Percentiles rank a stretch among this genome's conserved stretches.
These are phyloP conservation scores for Pulveroboletus sp. DNA, from an alignment of 768 basidiomycete genomes.

Conservation along the genomic window DNA sequence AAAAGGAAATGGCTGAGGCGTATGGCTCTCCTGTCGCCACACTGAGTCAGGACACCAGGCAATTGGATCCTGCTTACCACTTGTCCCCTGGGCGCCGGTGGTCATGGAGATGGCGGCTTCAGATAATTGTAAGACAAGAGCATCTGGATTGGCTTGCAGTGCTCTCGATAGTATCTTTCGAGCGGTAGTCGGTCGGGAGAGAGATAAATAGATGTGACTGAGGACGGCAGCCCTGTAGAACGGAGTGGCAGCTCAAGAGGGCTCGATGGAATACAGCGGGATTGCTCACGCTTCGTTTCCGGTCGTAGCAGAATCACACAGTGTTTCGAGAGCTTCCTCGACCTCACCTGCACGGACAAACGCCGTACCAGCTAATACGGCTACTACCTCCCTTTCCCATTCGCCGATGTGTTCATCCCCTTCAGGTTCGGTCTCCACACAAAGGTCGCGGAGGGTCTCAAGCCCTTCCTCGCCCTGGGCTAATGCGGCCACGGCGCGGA, in stretches of 20 bases:
- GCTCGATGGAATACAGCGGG: background rate
- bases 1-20: slow-evolving; percentile 52
- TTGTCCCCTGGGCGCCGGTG: slow-evolving; percentile 67
- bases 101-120: slow-evolving; percentile 78
- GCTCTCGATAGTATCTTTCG: slow-evolving; percentile 81
- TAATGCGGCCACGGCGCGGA: slow-evolving; percentile 68
- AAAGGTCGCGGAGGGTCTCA: slow-evolving; percentile 80
- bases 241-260: background rate
- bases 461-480: slow-evolving; percentile 61
- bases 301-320: slow-evolving; percentile 63
- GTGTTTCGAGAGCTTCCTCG: slow-evolving; percentile 89
- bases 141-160: slow-evolving; percentile 84
- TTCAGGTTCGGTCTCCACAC: slow-evolving; percentile 81
- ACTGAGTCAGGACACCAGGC: background rate
- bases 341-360: slow-evolving; percentile 80
- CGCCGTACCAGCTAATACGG: slow-evolving; percentile 81
- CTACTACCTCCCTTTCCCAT: slow-evolving; percentile 67
- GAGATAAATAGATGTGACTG: slow-evolving; percentile 86
- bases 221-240: slow-evolving; percentile 68
- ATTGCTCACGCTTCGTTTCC: slow-evolving; percentile 80
- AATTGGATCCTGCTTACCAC: slow-evolving; percentile 30
- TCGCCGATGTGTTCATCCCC: slow-evolving; percentile 58
- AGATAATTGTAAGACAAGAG: slow-evolving; percentile 82
- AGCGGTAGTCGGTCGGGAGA: slow-evolving; percentile 81
- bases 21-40: slow-evolving; percentile 27